phyloP scores from a whole-genome alignment of 2,329 filamentous ascomycete species.

The Geosmithia morbida region DNA sequence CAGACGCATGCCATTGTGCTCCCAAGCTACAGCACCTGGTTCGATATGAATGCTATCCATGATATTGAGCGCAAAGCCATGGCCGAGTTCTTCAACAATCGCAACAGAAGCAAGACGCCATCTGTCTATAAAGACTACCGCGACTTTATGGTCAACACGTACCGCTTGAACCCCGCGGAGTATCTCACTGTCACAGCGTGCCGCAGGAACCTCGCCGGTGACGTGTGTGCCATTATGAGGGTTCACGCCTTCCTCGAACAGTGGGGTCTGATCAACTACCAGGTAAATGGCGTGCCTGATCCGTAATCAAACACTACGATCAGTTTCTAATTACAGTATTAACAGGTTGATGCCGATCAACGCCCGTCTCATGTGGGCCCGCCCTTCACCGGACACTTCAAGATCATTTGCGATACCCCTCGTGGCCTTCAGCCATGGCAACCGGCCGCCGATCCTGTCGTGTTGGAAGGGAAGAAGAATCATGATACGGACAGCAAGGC shows the following conservation, averaged over 20 bases:
- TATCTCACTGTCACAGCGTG: conserved; percentile 97
- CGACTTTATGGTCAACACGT: conserved; percentile 99
- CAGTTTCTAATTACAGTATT: neutral
- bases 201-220: conserved; percentile 83
- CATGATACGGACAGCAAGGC: conserved; percentile 62
- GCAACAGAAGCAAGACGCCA: conserved; percentile 95
- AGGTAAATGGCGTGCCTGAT: conserved; percentile 40
- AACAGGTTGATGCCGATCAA: conserved; percentile 86
- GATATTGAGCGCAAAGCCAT: conserved; percentile 86
- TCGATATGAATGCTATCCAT: conserved; percentile 92
- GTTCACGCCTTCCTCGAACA: conserved; percentile 96
- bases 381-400: conserved; percentile 95
- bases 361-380: conserved; percentile 90
- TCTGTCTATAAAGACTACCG: conserved; percentile 98
- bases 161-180: conserved; percentile 86
- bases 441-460: conserved; percentile 62
- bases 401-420: conserved; percentile 88
- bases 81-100: conserved; percentile 96
- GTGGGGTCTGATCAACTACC: conserved; percentile 98
- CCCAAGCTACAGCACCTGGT: conserved; percentile 96
- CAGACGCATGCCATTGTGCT: conserved; percentile 95
- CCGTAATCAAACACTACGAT: neutral
- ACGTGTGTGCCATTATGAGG: conserved; percentile 98
- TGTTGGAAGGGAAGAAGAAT: conserved; percentile 45
- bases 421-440: conserved; percentile 92